Evolutionary conservation across 495 filamentous ascomycete genomes (phyloP), one percentile per base, ranked within the genome.

Genomic region (Neurospora tetraspora): DNA sequence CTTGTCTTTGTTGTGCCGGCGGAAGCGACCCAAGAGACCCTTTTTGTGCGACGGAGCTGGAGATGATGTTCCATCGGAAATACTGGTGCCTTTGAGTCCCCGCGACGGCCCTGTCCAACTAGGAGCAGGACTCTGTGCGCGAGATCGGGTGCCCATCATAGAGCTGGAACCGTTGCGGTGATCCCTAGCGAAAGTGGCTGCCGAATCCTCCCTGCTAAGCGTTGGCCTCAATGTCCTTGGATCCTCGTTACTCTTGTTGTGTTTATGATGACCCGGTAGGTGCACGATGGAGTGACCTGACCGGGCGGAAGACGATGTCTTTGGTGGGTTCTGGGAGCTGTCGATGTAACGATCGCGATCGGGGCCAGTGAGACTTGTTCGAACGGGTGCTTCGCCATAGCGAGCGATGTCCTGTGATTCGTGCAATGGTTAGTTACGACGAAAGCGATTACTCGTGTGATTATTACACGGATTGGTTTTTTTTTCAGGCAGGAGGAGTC

Each of bases 311-410:
- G 83, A 85, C 0, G 87, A 86, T 18, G 84, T 85, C 73, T 87
- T 87, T 0, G 85, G 82, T 14, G 77, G 83, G 73, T 74, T 79
- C 61, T 81, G 83, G 68, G 74, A 74, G 70, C 76, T 47, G 73
- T 78, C 78, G n/a, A 81, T 81, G 78, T 86, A 89, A 40, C 91
- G 91, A n/a, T 91, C 86, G 69, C 86, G 87, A 78, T 94, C 91
- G 10, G 88, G 89, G 1, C 89, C 90, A 36, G 88, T 90, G 69
- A 93, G 91, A 42, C 87, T 87, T 76, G 92, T 86, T 69, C 92
- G 88, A 38, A 96, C 90, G 23, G 93, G 93, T 20, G 93, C 93
- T 80, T 95, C 92, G 34, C 93, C 93, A 78, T 91, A 93, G 71
- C 91, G 89, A 27, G 89, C 87, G 71, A 96, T 91, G 78, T 97